Conservation (phyloP, 768 basidiomycete genomes). For the Trametes gibbosa region DNA sequence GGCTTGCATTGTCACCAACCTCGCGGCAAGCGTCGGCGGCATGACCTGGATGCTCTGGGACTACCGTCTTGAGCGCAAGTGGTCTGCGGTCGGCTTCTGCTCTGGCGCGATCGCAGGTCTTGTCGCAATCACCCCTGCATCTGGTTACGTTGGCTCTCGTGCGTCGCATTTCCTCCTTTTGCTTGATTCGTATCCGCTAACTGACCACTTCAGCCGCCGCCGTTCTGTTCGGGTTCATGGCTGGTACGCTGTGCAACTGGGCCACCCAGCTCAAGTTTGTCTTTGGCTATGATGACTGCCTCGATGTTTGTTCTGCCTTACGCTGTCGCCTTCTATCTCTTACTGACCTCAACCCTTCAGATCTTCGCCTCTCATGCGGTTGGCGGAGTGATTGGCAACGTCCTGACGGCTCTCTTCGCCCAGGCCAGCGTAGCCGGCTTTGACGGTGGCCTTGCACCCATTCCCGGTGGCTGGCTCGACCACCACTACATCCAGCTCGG, state of each 20-base stretch:
- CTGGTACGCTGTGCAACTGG: conserved; percentile 86
- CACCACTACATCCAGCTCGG: conserved; percentile 80
- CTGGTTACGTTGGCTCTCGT: conserved; percentile 79
- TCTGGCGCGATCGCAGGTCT: conserved; percentile 91
- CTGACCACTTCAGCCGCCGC: conserved; percentile 55
- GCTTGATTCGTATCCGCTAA: neutral
- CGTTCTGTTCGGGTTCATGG: conserved; percentile 81
- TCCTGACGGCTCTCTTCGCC: conserved; percentile 84
- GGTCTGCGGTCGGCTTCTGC: conserved; percentile 93
- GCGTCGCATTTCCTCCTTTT: conserved; percentile 27
- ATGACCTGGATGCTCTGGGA: conserved; percentile 95
- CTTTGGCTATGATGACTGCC: conserved; percentile 71
- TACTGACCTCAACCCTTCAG: conserved; percentile 34
- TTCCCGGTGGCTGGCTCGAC: conserved; percentile 86
- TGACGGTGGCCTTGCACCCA: conserved; percentile 63
- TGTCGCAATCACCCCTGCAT: conserved; percentile 86
- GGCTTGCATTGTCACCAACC: conserved; percentile 91
- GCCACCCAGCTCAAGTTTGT: conserved; percentile 94
- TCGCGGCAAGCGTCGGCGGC: conserved; percentile 86
- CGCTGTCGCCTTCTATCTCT: neutral
- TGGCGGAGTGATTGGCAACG: conserved; percentile 77
- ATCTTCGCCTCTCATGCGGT: conserved; percentile 86
- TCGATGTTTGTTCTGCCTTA: conserved; percentile 59
- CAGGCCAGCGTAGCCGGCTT: conserved; percentile 75
- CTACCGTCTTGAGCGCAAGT: conserved; percentile 89